Evolutionary conservation across 768 basidiomycete genomes (phyloP), one percentile per base, ranked within the genome.

Genomic region (Tephrocybe sp.): DNA sequence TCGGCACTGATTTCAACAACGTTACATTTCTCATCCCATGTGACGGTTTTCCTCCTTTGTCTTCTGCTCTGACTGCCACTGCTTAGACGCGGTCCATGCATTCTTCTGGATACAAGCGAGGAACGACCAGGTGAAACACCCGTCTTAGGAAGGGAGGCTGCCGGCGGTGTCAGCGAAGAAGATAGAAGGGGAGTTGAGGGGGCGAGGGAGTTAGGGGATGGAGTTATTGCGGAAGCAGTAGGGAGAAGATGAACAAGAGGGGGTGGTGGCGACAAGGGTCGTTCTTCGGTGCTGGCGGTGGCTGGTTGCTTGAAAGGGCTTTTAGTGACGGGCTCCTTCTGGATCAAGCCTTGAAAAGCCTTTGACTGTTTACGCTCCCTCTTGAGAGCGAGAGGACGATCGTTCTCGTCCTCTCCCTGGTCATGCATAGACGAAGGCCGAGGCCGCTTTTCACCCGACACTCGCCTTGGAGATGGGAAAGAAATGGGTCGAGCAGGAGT

Each of bases 1-100:
- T 87, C 78, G 11, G 76, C 70, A 50, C 89, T 85, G 62, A 89
- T 91, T 61, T 92, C 89, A 26, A 92, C 66, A 10, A 94, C 89
- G 54, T 93, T 90, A 57, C 87, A 89, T 10, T 82, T 77, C 55
- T 89, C 85, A 63, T 85, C 78, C 51, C 88, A 94, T 1, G 82
- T 87, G 22, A 94, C 92, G 0, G 82, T 91, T 65, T 91, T 92
- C 54, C 87, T 67, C 23, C 81, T 75, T 58, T 80, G 78, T 17
- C 81, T 75, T 60, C 61, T 75, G 22, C 42, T 52, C 33, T 70
- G 68, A 44, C 45, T 48, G 19, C 72, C 74, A 20, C 72, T 76
- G 48, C 75, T 81, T 3, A 79, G 68, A 26, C 90, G 84, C 4
- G 90, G 90, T 2, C 91, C 90, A 58, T 86, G 85, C 57, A 90